Percentiles rank a stretch among this genome's conserved stretches.
phyloP scores from a whole-genome alignment of 2,329 filamentous ascomycete species.

The Fusarium proliferatum region DNA sequence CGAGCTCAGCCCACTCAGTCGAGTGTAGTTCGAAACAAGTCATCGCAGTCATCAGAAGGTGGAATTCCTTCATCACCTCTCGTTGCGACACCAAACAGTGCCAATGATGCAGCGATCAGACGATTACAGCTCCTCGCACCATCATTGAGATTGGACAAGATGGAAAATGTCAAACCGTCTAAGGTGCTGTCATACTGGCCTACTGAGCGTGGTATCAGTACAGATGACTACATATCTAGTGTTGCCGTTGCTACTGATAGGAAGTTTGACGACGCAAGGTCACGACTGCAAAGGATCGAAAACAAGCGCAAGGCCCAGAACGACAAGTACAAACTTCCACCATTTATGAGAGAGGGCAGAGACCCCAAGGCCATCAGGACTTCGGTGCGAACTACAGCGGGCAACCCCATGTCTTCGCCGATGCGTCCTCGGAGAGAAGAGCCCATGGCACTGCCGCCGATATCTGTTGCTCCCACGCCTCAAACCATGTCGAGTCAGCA shows the following conservation, averaged over 20 bases:
- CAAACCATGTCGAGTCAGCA: conserved; percentile 53
- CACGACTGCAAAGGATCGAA: conserved; percentile 49
- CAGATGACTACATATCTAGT: conserved; percentile 53
- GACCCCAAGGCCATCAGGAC: conserved; percentile 26
- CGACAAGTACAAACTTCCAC: conserved; percentile 50
- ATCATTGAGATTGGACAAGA: conserved; percentile 42
- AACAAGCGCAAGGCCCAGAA: conserved; percentile 48
- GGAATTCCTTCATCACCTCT: conserved; percentile 41
- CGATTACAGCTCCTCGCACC: conserved; percentile 51
- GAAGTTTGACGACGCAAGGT: conserved; percentile 50
- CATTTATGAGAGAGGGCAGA: conserved; percentile 42
- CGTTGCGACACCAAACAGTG: conserved; percentile 8
- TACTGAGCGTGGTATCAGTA: conserved; percentile 49
- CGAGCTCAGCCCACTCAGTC: conserved; percentile 20
- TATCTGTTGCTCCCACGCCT: conserved; percentile 35
- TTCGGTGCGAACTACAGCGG: neutral
- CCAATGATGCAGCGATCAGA: conserved; percentile 47
- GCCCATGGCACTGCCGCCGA: conserved; percentile 21
- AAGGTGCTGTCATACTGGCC: conserved; percentile 55
- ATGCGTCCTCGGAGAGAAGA: conserved; percentile 24
- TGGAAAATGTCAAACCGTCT: conserved; percentile 44
- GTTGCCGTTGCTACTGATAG: conserved; percentile 51
- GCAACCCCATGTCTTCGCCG: conserved; percentile 20
- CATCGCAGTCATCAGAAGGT: conserved; percentile 40
- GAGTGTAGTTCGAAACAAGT: conserved; percentile 34